These are phyloP conservation scores for Cladophialophora chaetospira DNA, from an alignment of 2,329 filamentous ascomycete species.

Conservation along the genomic window DNA sequence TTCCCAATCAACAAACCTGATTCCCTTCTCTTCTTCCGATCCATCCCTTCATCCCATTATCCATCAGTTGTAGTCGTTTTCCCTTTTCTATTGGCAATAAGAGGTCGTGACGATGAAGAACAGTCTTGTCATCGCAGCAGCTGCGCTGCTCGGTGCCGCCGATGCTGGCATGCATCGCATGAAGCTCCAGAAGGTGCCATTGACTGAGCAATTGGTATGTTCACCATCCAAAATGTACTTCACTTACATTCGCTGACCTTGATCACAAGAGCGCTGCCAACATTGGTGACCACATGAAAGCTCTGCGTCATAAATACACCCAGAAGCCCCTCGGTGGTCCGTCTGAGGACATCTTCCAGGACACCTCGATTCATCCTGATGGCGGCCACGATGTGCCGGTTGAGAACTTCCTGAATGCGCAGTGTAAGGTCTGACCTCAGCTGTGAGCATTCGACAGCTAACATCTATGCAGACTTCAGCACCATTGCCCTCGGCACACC, in stretches of 20 bases:
- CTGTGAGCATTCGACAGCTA: neutral
- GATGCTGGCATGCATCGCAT: conserved; percentile 90
- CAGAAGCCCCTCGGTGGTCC: conserved; percentile 95
- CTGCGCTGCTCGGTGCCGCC: conserved; percentile 77
- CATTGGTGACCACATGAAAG: conserved; percentile 77
- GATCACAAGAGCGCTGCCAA: conserved; percentile 67
- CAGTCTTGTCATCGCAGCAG: conserved; percentile 74
- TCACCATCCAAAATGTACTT: neutral
- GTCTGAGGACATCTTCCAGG: conserved; percentile 77
- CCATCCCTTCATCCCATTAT: conserved; percentile 16
- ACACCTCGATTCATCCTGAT: conserved; percentile 66
- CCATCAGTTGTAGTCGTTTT: conserved; percentile 29
- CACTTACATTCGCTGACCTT: conserved; percentile 3
- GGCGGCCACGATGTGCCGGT: conserved; percentile 77
- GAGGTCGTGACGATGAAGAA: conserved; percentile 71
- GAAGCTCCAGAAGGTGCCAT: conserved; percentile 94
- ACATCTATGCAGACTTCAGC: conserved; percentile 75
- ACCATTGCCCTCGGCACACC: conserved; percentile 92
- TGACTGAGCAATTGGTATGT: conserved; percentile 88
- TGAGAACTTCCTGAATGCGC: conserved; percentile 97
- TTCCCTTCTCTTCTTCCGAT: conserved; percentile 9
- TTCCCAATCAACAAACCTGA: conserved; percentile 10
- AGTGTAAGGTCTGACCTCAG: conserved; percentile 69
- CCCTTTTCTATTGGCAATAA: conserved; percentile 20
- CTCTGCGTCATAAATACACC: conserved; percentile 87